A percentile compares a stretch with the other conserved stretches of the same genome.
Evolutionary conservation across 257 asterid genomes (phyloP).

Genomic region (Solanum boliviense): DNA sequence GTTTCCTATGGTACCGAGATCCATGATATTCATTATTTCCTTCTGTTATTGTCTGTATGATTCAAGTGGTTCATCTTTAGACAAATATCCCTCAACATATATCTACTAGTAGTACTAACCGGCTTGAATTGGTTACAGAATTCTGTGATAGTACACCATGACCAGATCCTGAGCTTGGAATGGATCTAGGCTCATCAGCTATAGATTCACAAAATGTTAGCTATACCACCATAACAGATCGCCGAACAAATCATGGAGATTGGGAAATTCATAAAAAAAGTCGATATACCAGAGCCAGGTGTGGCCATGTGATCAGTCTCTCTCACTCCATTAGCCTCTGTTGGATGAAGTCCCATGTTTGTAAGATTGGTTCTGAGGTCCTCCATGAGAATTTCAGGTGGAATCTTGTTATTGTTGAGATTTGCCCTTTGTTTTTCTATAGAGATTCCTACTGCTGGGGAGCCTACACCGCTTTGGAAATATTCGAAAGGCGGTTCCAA

Average conservation of each 20-base stretch:
- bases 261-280: background rate
- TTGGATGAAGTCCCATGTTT: constrained; percentile 11
- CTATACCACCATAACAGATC: background rate
- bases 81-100: background rate
- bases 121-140: constrained; percentile 50
- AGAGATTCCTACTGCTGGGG: constrained; percentile 26
- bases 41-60: background rate
- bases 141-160: constrained; percentile 45
- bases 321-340: constrained; percentile 25
- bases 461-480: constrained; percentile 31
- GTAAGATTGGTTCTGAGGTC: constrained; percentile 33
- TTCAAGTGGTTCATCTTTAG: background rate
- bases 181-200: constrained; percentile 56
- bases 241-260: background rate
- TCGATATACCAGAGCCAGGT: constrained; percentile 55
- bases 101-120: constrained; percentile 30
- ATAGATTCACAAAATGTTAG: constrained; percentile 3
- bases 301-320: constrained; percentile 39
- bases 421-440: constrained; percentile 53
- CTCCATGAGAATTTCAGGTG: constrained; percentile 33
- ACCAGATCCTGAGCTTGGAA: constrained; percentile 83
- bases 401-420: constrained; percentile 14
- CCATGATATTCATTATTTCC: background rate
- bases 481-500: constrained; percentile 53
- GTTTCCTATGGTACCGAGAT: background rate